Evolutionary conservation across 1,284 basidiomycete species (phyloP), one percentile per base, ranked within the genome.

Genomic region (Ceratobasidium sp.): DNA sequence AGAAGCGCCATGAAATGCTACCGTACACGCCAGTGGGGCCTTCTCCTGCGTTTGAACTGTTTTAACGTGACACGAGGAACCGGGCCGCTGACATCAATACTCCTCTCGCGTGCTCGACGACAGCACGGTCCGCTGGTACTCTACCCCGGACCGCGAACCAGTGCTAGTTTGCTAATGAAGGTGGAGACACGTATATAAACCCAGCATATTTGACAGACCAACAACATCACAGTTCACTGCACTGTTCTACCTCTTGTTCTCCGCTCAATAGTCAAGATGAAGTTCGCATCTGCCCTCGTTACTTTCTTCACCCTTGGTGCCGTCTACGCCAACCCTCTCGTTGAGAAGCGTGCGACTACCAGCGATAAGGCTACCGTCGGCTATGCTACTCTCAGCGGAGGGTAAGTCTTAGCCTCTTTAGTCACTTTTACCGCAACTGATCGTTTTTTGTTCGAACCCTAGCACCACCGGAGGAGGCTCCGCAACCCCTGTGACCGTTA

Each of bases 401-500:
- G 67, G 67, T 71, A 22, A 29, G 67, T 59, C 29, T n/a, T 29
- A 8, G 2, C 15, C 27, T 17, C 31, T 22, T 41, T 14, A 8
- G n/a, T 9, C 41, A n/a, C n/a, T n/a, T 5, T 24, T 9, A 17
- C 29, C n/a, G 14, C 36, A 1, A 22, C 7, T 24, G 31, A 17
- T 36, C 22, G 50, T 31, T 19, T n/a, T 33, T 41, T 17, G 33
- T 36, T 7, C 19, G 19, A 33, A n/a, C 2, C 27, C 47, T 45
- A 73, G 71, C 11, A 73, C 71, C 1, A 73, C 71, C 22, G 71
- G 71, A 22, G 71, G 71, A 62, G 57, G 69, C 59, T 73, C 69
- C 17, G 69, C 69, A 22, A 41, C 57, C 14, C 29, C 69, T 17
- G 33, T 50, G 4, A 86, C 84, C 17, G 86, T 88, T 31, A 82